These are phyloP conservation scores for Dunaliella primolecta DNA, from an alignment of 139 green algal species.

Conservation along the genomic window DNA sequence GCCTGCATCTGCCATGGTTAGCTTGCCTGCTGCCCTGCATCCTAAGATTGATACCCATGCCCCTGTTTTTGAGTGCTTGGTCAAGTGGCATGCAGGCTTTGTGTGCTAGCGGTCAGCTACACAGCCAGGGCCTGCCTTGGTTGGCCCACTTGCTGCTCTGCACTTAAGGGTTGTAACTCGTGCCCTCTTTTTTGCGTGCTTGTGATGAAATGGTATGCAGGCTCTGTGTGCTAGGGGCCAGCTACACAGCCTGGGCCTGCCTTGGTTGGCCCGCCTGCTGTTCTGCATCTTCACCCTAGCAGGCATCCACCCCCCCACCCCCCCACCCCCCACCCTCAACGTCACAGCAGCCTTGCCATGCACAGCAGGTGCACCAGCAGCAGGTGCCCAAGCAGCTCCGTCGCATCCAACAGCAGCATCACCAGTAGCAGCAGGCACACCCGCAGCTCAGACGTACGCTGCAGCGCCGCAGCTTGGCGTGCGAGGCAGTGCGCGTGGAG, in stretches of 20 bases:
- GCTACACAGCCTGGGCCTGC: constrained; percentile 4
- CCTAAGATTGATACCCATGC: no score
- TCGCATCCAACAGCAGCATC: neutral
- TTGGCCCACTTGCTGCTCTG: neutral
- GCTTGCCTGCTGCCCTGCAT: constrained; percentile 15
- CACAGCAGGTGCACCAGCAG: neutral
- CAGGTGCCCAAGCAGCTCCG: neutral
- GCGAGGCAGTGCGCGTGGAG: neutral
- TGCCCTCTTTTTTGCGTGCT: no score
- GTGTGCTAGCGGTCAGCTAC: neutral
- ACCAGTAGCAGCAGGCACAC: neutral
- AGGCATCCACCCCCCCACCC: neutral
- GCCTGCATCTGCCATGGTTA: constrained; percentile 24
- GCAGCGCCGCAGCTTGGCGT: no score
- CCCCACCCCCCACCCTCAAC: neutral
- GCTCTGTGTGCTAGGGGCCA: neutral
- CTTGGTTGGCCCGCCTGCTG: constrained; percentile 28
- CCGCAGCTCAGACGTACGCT: no score
- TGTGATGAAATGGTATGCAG: no score
- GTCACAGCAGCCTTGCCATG: neutral
- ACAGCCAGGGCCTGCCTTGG: constrained; percentile 21
- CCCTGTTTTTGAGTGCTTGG: no score
- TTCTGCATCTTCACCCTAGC: constrained; percentile 12
- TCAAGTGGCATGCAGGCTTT: no score
- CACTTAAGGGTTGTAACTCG: neutral